These are phyloP conservation scores for Heterobasidion irregulare DNA, from an alignment of 1,284 basidiomycete genomes.

Conservation along the genomic window DNA sequence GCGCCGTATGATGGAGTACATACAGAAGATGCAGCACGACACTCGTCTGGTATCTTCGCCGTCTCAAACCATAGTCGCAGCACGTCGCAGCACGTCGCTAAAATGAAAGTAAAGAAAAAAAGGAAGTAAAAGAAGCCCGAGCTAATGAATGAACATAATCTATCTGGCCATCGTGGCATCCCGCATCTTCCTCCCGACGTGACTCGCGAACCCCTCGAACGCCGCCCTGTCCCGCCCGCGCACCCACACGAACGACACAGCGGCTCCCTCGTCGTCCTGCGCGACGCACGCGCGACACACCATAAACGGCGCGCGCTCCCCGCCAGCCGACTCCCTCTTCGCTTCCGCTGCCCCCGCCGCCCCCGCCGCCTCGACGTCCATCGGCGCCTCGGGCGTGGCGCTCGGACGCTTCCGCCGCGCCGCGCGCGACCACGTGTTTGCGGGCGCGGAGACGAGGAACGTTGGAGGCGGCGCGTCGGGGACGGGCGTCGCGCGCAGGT, in stretches of 20 bases:
- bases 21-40: too few species aligned
- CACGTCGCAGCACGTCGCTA: too few species aligned
- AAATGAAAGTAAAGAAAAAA: too few species aligned
- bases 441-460: conserved; percentile 32
- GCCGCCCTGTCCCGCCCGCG: conserved; percentile 48
- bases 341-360: neutral
- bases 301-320: neutral
- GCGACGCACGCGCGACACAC: conserved; percentile 19
- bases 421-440: conserved; percentile 71
- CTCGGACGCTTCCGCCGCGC: conserved; percentile 39
- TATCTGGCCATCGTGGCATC: neutral
- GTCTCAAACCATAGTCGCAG: too few species aligned
- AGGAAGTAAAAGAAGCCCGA: too few species aligned
- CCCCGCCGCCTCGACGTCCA: conserved; percentile 1
- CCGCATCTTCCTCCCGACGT: conserved; percentile 36
- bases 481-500: conserved; percentile 23
- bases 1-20: too few species aligned
- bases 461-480: conserved; percentile 6
- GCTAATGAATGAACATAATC: too few species aligned
- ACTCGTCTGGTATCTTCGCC: too few species aligned
- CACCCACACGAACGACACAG: conserved; percentile 52
- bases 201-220: conserved; percentile 66
- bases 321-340: neutral
- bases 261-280: conserved; percentile 5
- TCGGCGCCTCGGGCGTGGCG: conserved; percentile 10